A percentile compares a stretch with the other conserved stretches of the same genome.
phyloP scores from a whole-genome alignment of 331 rosid genomes.

The Quercus tomentella region DNA sequence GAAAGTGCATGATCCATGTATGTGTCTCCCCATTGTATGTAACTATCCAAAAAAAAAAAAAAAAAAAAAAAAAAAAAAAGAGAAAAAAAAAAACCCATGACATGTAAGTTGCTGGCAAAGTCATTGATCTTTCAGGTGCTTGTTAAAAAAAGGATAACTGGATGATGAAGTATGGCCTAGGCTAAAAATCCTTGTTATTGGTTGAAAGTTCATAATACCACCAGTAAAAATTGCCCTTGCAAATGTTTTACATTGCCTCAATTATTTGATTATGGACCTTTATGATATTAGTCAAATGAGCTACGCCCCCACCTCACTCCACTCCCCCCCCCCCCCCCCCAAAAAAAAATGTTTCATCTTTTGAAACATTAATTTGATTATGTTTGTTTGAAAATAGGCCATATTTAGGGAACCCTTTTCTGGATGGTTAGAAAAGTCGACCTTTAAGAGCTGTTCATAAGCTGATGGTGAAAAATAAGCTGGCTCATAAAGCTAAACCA shows the following conservation, averaged over 20 bases:
- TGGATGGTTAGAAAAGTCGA: background rate
- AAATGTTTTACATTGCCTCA: background rate
- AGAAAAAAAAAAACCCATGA: background rate
- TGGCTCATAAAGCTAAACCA: no score
- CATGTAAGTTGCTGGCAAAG: slow-evolving; percentile 7
- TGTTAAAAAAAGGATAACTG: background rate
- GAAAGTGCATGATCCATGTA: background rate
- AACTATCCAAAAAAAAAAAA: no score
- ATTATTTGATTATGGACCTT: background rate
- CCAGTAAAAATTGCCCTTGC: background rate
- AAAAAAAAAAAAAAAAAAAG: no score
- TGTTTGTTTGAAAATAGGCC: background rate
- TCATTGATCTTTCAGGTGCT: background rate
- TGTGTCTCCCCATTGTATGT: background rate
- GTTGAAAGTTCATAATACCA: background rate
- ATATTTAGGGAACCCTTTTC: background rate
- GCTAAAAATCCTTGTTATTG: background rate
- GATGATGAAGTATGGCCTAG: slow-evolving; percentile 5
- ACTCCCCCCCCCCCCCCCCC: no score
- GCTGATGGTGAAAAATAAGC: background rate
- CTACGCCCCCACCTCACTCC: background rate
- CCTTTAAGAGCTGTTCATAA: background rate
- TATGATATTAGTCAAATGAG: background rate
- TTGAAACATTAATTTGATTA: background rate
- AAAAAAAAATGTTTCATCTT: background rate